These are phyloP conservation scores for Populus hybrid DNA, from an alignment of 441 rosid species.

Conservation along the genomic window DNA sequence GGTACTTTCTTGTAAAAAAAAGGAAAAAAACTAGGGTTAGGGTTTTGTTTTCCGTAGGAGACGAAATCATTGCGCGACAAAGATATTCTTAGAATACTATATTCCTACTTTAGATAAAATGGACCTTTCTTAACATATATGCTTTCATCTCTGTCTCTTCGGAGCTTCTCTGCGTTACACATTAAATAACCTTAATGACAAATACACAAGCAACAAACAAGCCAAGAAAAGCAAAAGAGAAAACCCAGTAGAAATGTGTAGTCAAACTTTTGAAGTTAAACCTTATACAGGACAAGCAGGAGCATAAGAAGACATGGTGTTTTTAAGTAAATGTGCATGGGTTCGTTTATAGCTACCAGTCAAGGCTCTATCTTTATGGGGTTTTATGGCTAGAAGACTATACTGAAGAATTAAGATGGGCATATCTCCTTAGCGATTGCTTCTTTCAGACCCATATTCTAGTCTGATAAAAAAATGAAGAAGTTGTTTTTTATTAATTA, in stretches of 20 bases:
- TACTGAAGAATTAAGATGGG: not conserved
- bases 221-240: constrained; percentile 9
- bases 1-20: not conserved
- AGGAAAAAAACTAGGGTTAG: constrained; percentile 27
- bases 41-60: constrained; percentile 19
- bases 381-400: constrained; percentile 11
- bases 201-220: constrained; percentile 6
- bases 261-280: constrained; percentile 36
- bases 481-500: too few relatives aligned
- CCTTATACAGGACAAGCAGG: constrained; percentile 31
- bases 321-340: constrained; percentile 11
- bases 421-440: too few relatives aligned
- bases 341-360: not conserved
- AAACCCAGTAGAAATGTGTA: constrained; percentile 11
- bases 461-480: too few relatives aligned
- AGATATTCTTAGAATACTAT: constrained; percentile 32
- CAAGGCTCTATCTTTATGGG: constrained; percentile 1
- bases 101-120: constrained; percentile 9
- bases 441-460: too few relatives aligned
- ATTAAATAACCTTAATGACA: constrained; percentile 19
- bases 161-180: constrained; percentile 17
- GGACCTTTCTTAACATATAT: constrained; percentile 18
- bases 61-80: constrained; percentile 47
- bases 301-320: constrained; percentile 21
- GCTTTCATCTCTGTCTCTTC: constrained; percentile 27